A percentile compares a stretch with the other conserved stretches of the same genome.
Evolutionary conservation across 1,284 basidiomycete genomes (phyloP).

Genomic region (Cystobasidium slooffiae): DNA sequence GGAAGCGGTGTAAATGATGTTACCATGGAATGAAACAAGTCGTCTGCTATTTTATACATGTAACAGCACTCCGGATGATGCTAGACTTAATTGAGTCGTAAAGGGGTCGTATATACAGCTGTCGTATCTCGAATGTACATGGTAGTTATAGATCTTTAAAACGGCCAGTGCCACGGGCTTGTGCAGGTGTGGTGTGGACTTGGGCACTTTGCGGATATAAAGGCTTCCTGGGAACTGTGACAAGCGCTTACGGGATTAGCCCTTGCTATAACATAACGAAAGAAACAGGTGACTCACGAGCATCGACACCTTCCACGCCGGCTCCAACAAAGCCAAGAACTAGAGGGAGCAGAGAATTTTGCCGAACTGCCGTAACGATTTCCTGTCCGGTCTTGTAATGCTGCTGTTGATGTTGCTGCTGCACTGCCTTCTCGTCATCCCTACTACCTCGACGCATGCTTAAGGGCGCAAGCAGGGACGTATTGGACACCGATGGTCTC

Average conservation of each 20-base stretch:
- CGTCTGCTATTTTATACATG: not conserved
- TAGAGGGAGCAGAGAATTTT: slow-evolving; percentile 58
- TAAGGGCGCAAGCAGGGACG: not conserved
- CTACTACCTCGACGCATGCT: slow-evolving; percentile 27
- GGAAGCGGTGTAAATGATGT: not conserved
- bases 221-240: slow-evolving; percentile 30
- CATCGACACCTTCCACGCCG: slow-evolving; percentile 34
- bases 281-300: not conserved
- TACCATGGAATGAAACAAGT: not conserved
- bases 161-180: slow-evolving; percentile 36
- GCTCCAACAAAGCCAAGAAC: slow-evolving; percentile 54
- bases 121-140: not conserved
- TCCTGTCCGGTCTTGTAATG: slow-evolving; percentile 55
- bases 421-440: slow-evolving; percentile 29
- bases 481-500: slow-evolving; percentile 13
- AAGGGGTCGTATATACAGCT: slow-evolving; percentile 29
- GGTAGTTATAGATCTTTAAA: slow-evolving; percentile 21
- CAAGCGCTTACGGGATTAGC: not conserved
- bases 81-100: not conserved
- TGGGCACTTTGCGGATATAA: slow-evolving; percentile 7
- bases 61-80: not conserved
- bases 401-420: not conserved
- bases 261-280: no score
- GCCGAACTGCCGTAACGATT: slow-evolving; percentile 56
- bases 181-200: slow-evolving; percentile 16